Evolutionary conservation across 2,329 filamentous ascomycete genomes (phyloP), one percentile per base, ranked within the genome.

Genomic region (Penicillium sp.): DNA sequence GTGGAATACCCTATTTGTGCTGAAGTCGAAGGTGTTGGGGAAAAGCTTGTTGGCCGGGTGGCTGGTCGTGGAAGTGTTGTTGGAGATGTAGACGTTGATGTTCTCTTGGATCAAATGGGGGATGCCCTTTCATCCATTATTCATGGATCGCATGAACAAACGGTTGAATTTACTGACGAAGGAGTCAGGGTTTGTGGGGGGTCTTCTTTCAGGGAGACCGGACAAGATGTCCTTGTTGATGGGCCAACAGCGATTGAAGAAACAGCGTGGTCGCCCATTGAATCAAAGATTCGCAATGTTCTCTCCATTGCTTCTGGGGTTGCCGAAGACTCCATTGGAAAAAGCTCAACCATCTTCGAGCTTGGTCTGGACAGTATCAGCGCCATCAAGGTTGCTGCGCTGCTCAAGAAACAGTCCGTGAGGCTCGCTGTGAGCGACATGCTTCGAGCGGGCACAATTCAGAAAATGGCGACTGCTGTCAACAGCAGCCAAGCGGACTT

Each of bases 311-410:
- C 92, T 0, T 89, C 91, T 0, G 83, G 82, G 14, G 73, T 88
- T 0, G 77, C 86, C 0, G 72, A 79, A 16, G 67, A 78, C 0
- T 77, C 84, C 1, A 89, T 96, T 48, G 72, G 75, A 2, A 80
- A 79, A 52, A 77, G 79, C 1, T 83, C 86, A 47, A 90, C 83
- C 0, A 83, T 96, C 11, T 96, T 94, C 71, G 87, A 94, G 59
- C 80, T 97, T 1, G 92, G 92, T 0, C 83, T 97, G 1, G 92
- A 97, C 69, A 97, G 92, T 0, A 96, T 97, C 70, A 93, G 88
- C 59, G 88, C 91, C 1, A 94, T 97, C 75, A 95, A 94, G 66
- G 86, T 92, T 3, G 85, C 86, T 8, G 83, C 87, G 0, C 77
- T 92, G 7, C 76, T 97, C 4, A 86, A 84, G 40, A 88, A 65